These are phyloP conservation scores for Yamadazyma akitaensis DNA, from an alignment of 805 yeast species.

Conservation along the genomic window DNA sequence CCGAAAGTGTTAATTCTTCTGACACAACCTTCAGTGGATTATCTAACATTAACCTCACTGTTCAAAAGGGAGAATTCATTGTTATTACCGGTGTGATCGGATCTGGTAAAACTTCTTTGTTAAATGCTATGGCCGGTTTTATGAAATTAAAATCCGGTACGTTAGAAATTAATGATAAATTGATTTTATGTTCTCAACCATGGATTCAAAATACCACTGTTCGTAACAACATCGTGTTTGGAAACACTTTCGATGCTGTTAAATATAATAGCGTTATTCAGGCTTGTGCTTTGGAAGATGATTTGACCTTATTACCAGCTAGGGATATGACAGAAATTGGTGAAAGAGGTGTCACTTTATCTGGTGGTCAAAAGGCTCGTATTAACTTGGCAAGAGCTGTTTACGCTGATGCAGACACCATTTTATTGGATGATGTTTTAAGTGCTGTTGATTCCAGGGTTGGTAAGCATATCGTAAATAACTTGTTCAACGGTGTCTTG, in stretches of 20 bases:
- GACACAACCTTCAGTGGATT: constrained; percentile 29
- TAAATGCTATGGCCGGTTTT: constrained; percentile 38
- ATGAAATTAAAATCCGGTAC: constrained; percentile 31
- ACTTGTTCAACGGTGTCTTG: constrained; percentile 33
- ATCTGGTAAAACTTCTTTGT: constrained; percentile 41
- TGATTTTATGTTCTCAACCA: constrained; percentile 35
- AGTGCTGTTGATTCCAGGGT: constrained; percentile 44
- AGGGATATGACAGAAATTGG: constrained; percentile 43
- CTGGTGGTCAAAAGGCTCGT: constrained; percentile 47
- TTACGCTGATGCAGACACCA: constrained; percentile 30
- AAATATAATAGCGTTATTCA: constrained; percentile 27
- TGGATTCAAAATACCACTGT: constrained; percentile 46
- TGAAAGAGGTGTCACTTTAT: constrained; percentile 42
- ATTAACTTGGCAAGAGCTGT: constrained; percentile 43
- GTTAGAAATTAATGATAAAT: constrained; percentile 24
- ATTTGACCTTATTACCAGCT: constrained; percentile 31
- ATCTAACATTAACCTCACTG: constrained; percentile 26
- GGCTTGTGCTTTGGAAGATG: constrained; percentile 42
- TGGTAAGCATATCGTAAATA: constrained; percentile 37
- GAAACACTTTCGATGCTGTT: constrained; percentile 26
- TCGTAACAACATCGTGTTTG: constrained; percentile 38
- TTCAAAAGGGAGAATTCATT: constrained; percentile 34
- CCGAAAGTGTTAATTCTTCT: not conserved
- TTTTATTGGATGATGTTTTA: constrained; percentile 43
- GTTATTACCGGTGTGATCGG: constrained; percentile 44